phyloP scores from a whole-genome alignment of 2,329 filamentous ascomycete species.

The Aspergillus aculeatinus region DNA sequence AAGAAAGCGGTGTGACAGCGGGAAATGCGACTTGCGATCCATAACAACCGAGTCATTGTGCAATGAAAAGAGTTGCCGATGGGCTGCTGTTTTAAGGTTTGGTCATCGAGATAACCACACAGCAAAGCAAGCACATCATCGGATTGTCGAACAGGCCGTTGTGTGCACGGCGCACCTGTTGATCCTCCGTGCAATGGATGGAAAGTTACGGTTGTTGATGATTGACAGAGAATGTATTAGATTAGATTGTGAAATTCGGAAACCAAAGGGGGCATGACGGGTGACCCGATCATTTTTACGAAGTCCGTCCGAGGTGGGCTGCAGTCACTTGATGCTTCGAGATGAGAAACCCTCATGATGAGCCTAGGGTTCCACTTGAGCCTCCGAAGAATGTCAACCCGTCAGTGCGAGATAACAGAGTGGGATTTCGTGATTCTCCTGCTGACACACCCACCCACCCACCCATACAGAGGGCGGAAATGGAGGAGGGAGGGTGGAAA shows the following conservation, averaged over 20 bases:
- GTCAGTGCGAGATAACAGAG: constrained; percentile 11
- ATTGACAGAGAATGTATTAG: neutral
- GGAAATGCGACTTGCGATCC: constrained; percentile 4
- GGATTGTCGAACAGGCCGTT: neutral
- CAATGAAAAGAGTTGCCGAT: neutral
- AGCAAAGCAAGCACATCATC: constrained; percentile 3
- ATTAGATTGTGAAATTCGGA: too few species aligned
- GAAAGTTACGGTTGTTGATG: neutral
- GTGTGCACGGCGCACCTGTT: neutral
- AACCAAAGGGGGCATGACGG: neutral
- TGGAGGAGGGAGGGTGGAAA: neutral
- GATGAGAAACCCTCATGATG: constrained; percentile 11
- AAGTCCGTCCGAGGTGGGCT: constrained; percentile 1
- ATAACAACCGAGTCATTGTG: neutral
- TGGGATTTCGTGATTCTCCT: neutral
- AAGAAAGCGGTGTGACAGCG: constrained; percentile 29
- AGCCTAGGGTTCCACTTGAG: constrained; percentile 21
- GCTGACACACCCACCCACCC: neutral
- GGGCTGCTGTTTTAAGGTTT: constrained; percentile 2
- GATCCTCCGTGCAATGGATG: neutral
- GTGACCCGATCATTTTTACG: constrained; percentile 12
- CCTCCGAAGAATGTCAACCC: constrained; percentile 17
- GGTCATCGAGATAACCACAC: constrained; percentile 8
- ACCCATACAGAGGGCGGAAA: neutral
- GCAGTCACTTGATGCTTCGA: constrained; percentile 28